phyloP scores from a whole-genome alignment of 495 filamentous ascomycete species.

The Annulohypoxylon nitens region DNA sequence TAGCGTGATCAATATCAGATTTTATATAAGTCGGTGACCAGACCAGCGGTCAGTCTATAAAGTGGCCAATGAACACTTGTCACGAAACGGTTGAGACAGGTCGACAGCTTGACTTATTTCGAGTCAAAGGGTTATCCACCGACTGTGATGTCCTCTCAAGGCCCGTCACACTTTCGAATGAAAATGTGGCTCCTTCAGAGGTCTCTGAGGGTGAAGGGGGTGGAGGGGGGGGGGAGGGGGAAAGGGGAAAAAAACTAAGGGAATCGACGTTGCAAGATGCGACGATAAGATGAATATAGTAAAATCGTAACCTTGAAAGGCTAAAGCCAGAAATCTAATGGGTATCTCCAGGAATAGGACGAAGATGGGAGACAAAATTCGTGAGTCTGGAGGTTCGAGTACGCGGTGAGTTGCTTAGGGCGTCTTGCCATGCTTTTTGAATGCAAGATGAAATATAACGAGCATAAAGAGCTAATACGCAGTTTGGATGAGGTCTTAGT shows the following conservation, averaged over 20 bases:
- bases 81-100: constrained; percentile 19
- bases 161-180: constrained; percentile 44
- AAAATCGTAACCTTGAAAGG: background rate
- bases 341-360: constrained; percentile 17
- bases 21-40: constrained; percentile 6
- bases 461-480: too few relatives aligned
- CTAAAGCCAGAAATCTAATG: background rate
- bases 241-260: constrained; percentile 2
- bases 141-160: constrained; percentile 35
- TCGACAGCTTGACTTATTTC: background rate
- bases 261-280: constrained; percentile 6
- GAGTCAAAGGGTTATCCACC: background rate
- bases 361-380: constrained; percentile 5
- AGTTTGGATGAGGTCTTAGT: too few relatives aligned
- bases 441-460: background rate
- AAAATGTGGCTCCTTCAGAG: constrained; percentile 45
- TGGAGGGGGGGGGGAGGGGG: too few relatives aligned
- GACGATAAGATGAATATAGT: background rate
- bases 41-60: background rate
- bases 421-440: constrained; percentile 17
- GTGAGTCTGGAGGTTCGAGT: background rate
- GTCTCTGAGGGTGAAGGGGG: background rate
- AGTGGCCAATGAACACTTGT: constrained; percentile 39
- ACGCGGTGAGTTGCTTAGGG: constrained; percentile 18
- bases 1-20: constrained; percentile 27